Evolutionary conservation across 2,329 filamentous ascomycete species (phyloP), one percentile per base, ranked within the genome.

Genomic region (Canariomyces notabilis): DNA sequence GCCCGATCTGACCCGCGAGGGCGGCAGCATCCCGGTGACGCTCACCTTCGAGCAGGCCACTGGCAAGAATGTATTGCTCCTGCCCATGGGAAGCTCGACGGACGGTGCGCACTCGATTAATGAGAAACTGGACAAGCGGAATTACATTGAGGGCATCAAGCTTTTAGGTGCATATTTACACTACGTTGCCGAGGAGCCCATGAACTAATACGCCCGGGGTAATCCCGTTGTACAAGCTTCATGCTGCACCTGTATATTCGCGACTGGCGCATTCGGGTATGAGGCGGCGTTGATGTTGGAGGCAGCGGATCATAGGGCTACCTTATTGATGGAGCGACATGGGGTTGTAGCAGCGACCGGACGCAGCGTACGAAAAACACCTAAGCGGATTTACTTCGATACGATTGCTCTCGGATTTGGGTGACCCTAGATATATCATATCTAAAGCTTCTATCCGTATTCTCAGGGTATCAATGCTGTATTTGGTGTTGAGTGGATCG

Each of bases 101-200:
- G 93, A 97, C 66, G 90, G 87, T 34, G 93, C 93, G 6, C 93
- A 98, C 72, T 95, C 89, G 26, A 94, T 96, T 70, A 98, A 98
- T 67, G 93, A 97, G 80, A 96, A 95, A 78, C 76, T 98, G 48
- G 93, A 98, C 68, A 89, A 87, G 78, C 82, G 80, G 64, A 98
- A 98, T 72, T 98, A 98, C 67, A 95, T 98, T 61, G 89, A 98
- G 74, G 93, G 93, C 39, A 96, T 87, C 60, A 98, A 98, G 80
- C 71, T 98, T 53, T 71, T 98, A 48, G 93, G 93, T 38, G 87
- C 91, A 3, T 98, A 98, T 66, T 72, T 98, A 63, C 91, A 97
- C 71, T 96, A 96, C 59, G 89, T 95, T 55, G 89, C 90, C 2
- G 88, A 91, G 64, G 93, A 98, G 76, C 82, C 87, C 32, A 82